Evolutionary conservation across 306 rosid species (phyloP).

Genomic region (Rubus idaeus): DNA sequence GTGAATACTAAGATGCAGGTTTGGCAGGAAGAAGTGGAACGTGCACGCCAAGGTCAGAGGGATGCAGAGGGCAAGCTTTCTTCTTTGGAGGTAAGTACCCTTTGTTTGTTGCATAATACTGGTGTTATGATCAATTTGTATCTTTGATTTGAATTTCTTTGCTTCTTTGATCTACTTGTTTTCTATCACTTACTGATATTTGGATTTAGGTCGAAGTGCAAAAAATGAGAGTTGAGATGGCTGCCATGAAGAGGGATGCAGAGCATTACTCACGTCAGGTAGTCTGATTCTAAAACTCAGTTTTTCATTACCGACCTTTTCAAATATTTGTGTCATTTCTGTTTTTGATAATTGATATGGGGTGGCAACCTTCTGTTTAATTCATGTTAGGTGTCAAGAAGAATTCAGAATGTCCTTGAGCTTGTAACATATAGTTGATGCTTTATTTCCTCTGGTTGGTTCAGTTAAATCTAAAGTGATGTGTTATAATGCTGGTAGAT

Average conservation of each 20-base stretch:
- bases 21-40: conserved; percentile 98
- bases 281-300: conserved; percentile 20
- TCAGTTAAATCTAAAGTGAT: neutral
- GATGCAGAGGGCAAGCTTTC: conserved; percentile 94
- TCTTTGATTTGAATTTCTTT: neutral
- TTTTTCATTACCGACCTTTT: neutral
- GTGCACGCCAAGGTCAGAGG: conserved; percentile 93
- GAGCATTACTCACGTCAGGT: conserved; percentile 99
- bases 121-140: neutral
- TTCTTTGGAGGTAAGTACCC: conserved; percentile 63
- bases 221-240: conserved; percentile 97
- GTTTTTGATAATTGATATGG: neutral
- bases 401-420: neutral
- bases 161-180: conserved; percentile 24
- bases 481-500: neutral
- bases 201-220: conserved; percentile 75
- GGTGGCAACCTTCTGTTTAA: neutral
- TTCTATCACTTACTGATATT: conserved; percentile 23
- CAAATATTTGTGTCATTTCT: neutral
- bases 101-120: conserved; percentile 18
- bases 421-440: neutral
- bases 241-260: conserved; percentile 99
- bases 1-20: conserved; percentile 66
- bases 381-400: neutral
- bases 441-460: neutral